Conservation (phyloP, 208 protist genomes). For the Naegleria fowleri region DNA sequence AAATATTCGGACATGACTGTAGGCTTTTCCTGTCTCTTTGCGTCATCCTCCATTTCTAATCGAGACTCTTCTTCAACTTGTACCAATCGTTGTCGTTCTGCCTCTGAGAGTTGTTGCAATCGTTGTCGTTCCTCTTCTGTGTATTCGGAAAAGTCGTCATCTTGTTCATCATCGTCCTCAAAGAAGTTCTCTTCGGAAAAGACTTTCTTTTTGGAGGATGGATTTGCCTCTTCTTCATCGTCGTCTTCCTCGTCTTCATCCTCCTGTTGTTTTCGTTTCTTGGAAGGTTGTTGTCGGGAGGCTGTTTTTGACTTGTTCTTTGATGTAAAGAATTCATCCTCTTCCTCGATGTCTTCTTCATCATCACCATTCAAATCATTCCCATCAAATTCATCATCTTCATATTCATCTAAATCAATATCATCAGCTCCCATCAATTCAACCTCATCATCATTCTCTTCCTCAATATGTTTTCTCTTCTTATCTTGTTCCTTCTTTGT, state of each 20-base stretch:
- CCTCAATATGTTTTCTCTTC: neutral
- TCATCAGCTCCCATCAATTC: constrained; percentile 7
- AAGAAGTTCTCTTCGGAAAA: constrained; percentile 31
- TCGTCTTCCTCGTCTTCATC: neutral
- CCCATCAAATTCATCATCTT: constrained; percentile 3
- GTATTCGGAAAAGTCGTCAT: constrained; percentile 17
- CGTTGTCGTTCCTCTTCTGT: neutral
- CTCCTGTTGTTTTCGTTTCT: constrained; percentile 28
- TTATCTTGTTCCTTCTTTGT: neutral
- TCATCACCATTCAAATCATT: neutral
- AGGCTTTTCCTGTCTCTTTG: neutral
- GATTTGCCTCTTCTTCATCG: constrained; percentile 40
- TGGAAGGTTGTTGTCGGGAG: neutral
- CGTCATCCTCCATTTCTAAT: constrained; percentile 26
- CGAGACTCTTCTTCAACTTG: constrained; percentile 28
- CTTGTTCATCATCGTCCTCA: constrained; percentile 22
- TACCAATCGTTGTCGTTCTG: neutral
- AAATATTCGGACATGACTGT: constrained; percentile 15
- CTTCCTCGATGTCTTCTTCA: neutral
- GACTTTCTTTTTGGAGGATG: constrained; percentile 35
- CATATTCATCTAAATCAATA: neutral
- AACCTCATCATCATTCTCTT: neutral
- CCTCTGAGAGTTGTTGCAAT: neutral
- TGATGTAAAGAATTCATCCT: neutral
- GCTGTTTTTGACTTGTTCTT: neutral